These are phyloP conservation scores for Aureobasidium lini DNA, from an alignment of 2,329 filamentous ascomycete genomes.

Conservation along the genomic window DNA sequence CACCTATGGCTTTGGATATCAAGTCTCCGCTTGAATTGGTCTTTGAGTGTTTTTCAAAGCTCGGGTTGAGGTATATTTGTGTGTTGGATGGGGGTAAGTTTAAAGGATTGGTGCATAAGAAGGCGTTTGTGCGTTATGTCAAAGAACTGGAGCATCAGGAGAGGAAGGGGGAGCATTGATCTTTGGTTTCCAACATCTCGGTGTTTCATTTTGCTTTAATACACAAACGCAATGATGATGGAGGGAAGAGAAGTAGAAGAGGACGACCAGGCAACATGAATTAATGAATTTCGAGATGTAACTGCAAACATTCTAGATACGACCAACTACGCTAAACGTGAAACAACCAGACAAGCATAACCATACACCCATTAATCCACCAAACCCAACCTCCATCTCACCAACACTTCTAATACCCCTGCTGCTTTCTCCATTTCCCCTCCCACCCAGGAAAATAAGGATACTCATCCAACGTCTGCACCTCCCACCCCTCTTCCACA, in stretches of 20 bases:
- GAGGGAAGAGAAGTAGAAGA: too few relatives aligned
- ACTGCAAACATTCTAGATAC: too few relatives aligned
- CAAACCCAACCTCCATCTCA: too few relatives aligned
- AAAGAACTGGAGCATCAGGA: constrained; percentile 63
- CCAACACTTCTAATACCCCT: too few relatives aligned
- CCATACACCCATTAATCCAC: too few relatives aligned
- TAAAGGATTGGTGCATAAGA: constrained; percentile 90
- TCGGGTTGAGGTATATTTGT: constrained; percentile 87
- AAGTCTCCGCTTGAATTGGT: constrained; percentile 88
- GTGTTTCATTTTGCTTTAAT: background rate
- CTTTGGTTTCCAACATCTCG: background rate
- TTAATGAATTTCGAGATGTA: too few relatives aligned
- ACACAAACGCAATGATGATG: too few relatives aligned
- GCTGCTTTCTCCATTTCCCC: constrained; percentile 55
- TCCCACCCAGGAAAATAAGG: constrained; percentile 74
- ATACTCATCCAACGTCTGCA: constrained; percentile 62
- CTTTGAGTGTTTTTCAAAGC: constrained; percentile 92
- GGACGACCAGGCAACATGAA: too few relatives aligned
- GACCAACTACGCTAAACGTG: too few relatives aligned
- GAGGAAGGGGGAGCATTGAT: constrained; percentile 15
- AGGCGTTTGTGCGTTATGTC: constrained; percentile 91
- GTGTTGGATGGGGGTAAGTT: constrained; percentile 78
- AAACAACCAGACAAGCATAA: too few relatives aligned
- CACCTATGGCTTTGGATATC: constrained; percentile 81
- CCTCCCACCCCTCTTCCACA: constrained; percentile 56